Evolutionary conservation across 2,329 filamentous ascomycete genomes (phyloP), one percentile per base, ranked within the genome.

Genomic region (Pseudodiploospora longispora): DNA sequence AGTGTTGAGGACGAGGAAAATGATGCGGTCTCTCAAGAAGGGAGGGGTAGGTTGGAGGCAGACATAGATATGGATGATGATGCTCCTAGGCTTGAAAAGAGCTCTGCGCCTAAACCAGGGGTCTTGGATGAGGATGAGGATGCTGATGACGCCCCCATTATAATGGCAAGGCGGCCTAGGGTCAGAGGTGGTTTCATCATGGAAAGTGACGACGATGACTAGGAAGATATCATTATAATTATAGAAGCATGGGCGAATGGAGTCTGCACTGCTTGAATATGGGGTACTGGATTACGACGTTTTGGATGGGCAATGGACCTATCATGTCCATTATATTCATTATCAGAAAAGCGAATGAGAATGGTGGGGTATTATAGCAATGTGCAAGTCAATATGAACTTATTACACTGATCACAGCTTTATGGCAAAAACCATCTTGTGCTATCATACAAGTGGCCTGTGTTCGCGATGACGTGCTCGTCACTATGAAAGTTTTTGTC

Each of bases 131-230:
- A 47, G 10, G 50, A 55, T 1, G 49, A 47, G 6, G 65, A 68
- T 1, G 61, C 62, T 52, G 52, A 62, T 40, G 52, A 54, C 9
- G 51, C 35, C 4, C 57, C 59, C 8, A 52, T 47, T 7, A 41
- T 55, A 1, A 46, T 55, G 36, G 44, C 62, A 6, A 65, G 67
- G 51, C 65, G 73, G 45, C 63, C 65, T 2, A 65, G 73, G 48
- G 64, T 70, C 4, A 68, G 69, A 42, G 70, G 71, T 12, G 77
- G 77, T 0, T 81, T 82, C 49, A 59, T 81, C 38, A 54, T 78
- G 32, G 76, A 81, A 53, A 80, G 76, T 48, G 78, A 78, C 56
- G 78, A 82, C 39, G 75, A 78, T 50, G 72, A 76, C 42, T 60
- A 56, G 46, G 44, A 19, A 7, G 19, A 28, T 7, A 30, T 29